Evolutionary conservation across 768 basidiomycete species (phyloP).

Genomic region (Tephrocybe sp.): DNA sequence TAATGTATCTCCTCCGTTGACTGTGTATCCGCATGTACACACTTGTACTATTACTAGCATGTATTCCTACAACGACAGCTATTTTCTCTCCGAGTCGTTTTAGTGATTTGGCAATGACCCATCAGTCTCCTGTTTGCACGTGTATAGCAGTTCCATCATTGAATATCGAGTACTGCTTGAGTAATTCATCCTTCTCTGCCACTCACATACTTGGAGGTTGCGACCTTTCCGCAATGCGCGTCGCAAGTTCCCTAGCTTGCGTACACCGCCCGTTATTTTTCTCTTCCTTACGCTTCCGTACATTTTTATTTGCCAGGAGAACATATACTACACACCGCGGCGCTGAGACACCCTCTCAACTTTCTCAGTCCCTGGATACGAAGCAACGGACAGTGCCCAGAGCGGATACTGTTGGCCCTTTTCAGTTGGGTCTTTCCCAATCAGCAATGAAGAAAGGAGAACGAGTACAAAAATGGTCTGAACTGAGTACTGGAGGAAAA

Average conservation of each 20-base stretch:
- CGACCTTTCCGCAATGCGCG: slow-evolving; percentile 20
- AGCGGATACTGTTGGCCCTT: slow-evolving; percentile 72
- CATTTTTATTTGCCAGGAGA: slow-evolving; percentile 15
- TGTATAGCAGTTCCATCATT: slow-evolving; percentile 2
- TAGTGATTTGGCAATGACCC: too few relatives aligned
- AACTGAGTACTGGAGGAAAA: slow-evolving; percentile 75
- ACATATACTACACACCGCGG: slow-evolving; percentile 50
- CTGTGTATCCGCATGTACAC: neutral
- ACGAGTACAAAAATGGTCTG: slow-evolving; percentile 73
- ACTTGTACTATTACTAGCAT: slow-evolving; percentile 9
- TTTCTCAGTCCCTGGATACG: slow-evolving; percentile 66
- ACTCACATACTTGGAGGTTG: neutral
- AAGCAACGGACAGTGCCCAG: slow-evolving; percentile 41
- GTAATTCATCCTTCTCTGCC: too few relatives aligned
- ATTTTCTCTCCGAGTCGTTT: too few relatives aligned
- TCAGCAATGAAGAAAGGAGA: slow-evolving; percentile 50
- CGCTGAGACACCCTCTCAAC: slow-evolving; percentile 43
- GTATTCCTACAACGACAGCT: neutral
- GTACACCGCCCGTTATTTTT: slow-evolving; percentile 8
- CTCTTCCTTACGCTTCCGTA: slow-evolving; percentile 9
- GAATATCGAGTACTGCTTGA: too few relatives aligned
- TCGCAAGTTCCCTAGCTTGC: slow-evolving; percentile 14
- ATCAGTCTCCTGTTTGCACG: slow-evolving; percentile 10
- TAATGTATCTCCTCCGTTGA: neutral
- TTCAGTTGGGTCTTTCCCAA: slow-evolving; percentile 68